Base-by-base conservation (phyloP, 495 filamentous ascomycete species). In the Saxophila tyrrhenica region DNA sequence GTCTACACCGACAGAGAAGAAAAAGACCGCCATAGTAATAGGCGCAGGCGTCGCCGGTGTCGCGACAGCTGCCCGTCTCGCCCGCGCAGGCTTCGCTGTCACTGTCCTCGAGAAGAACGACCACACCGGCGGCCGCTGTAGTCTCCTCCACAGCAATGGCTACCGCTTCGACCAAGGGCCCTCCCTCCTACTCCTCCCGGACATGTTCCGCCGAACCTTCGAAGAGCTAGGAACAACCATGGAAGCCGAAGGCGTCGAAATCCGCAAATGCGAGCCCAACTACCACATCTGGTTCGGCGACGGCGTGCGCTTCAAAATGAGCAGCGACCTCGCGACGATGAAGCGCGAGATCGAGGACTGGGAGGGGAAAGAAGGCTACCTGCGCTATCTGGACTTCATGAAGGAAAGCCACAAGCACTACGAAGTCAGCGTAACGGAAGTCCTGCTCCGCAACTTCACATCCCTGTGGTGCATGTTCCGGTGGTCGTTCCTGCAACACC, bases 101-200 rank as follows among this genome's bases (percentile, higher is more conserved):
- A 84, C 80, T 0, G 78, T 86, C 9, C 62, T 85, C 10, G 83
- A 86, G 63, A 84, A 84, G 70, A 83, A 86, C 64, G 64, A 62
- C 23, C 83, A 81, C 65, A 78, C 79, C 0, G 83, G 83, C 41
- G 82, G 83, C 0, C 67, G 83, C 39, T 86, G 83, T 64, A 78
- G 74, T 23, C 62, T 85, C 23, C 67, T 85, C 43, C 62, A 69
- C 22, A 67, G 75, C 51, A 65, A 75, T 50, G 78, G 75, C 25
- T 79, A 80, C 74, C 76, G 83, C 21, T 86, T 86, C 69, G 83
- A 86, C 63, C 81, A 84, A 72, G 83, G 83, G 0, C 83, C 83
- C 0, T 85, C 81, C 0, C 73, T 86, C 3, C 75, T 87, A 1
- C 69, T 87, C 3, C 79, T 87, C 25, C 83, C 82, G 3, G 73